Conservation (phyloP, 176 grass and related monocot species). For the Oryza nivara region DNA sequence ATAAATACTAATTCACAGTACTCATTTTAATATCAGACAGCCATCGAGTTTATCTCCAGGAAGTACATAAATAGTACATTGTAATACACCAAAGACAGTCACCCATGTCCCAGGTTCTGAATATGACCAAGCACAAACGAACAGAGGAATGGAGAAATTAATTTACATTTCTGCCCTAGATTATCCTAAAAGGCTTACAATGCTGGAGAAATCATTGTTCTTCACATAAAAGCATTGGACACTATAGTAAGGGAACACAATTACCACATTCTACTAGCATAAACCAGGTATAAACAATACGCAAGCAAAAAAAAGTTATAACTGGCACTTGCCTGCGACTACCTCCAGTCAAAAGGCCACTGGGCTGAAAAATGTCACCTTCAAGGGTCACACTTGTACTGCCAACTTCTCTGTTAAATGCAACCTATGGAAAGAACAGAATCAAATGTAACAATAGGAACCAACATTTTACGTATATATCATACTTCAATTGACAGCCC, state of each 20-base stretch:
- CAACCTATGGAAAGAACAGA: slow-evolving; percentile 56
- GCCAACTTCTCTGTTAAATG: slow-evolving; percentile 70
- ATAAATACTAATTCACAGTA: slow-evolving; percentile 19
- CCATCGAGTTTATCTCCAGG: slow-evolving; percentile 24
- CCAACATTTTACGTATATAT: background rate
- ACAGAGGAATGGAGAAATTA: background rate
- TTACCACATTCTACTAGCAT: slow-evolving; percentile 35
- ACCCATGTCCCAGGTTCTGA: slow-evolving; percentile 16
- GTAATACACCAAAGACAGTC: background rate
- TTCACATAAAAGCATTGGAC: background rate
- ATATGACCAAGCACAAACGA: background rate
- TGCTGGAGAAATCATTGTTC: background rate
- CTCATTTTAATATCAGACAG: slow-evolving; percentile 7
- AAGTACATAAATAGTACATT: slow-evolving; percentile 17
- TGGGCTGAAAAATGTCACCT: slow-evolving; percentile 91
- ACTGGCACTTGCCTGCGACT: slow-evolving; percentile 67
- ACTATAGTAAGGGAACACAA: slow-evolving; percentile 25
- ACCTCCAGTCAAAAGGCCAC: slow-evolving; percentile 96
- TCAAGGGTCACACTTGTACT: slow-evolving; percentile 87
- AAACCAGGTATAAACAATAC: background rate
- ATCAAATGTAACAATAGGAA: slow-evolving; percentile 30
- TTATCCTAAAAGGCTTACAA: background rate
- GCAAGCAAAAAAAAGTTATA: slow-evolving; percentile 34
- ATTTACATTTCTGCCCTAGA: background rate
- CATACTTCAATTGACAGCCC: slow-evolving; percentile 16